Percentiles rank a stretch among this genome's conserved stretches.
phyloP scores from a whole-genome alignment of 208 protist species.

The Trypanosoma theileri region DNA sequence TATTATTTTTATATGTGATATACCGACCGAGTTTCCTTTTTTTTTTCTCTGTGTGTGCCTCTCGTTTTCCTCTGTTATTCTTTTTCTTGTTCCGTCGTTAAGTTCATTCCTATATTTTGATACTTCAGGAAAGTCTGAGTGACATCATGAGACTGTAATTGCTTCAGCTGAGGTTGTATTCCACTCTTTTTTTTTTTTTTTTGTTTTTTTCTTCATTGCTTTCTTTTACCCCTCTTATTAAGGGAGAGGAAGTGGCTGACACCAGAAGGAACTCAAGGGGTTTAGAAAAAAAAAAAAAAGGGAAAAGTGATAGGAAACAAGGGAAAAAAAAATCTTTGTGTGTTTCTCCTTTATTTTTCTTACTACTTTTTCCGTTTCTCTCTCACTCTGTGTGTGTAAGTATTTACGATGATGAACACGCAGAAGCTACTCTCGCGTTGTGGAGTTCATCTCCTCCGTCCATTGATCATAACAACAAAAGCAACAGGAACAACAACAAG shows the following conservation, averaged over 20 bases:
- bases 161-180: no score
- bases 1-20: no score
- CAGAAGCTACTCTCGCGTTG: not conserved
- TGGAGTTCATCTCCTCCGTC: not conserved
- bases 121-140: no score
- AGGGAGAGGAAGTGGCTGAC: not conserved
- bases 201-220: no score
- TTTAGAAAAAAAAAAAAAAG: not conserved
- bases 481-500: no score
- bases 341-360: conserved; percentile 13
- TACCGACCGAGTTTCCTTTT: no score
- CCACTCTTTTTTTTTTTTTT: no score
- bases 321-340: not conserved
- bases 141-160: no score
- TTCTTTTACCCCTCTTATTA: not conserved
- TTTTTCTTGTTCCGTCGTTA: no score
- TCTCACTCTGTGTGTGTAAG: not conserved
- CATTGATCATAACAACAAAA: not conserved
- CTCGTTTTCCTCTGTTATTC: no score
- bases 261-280: not conserved
- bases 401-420: not conserved
- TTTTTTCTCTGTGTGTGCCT: no score
- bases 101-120: no score
- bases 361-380: conserved; percentile 19
- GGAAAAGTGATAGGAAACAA: not conserved